Evolutionary conservation across 2,329 filamentous ascomycete genomes (phyloP), one percentile per base, ranked within the genome.

Genomic region (Malbranchea cinnamomea): DNA sequence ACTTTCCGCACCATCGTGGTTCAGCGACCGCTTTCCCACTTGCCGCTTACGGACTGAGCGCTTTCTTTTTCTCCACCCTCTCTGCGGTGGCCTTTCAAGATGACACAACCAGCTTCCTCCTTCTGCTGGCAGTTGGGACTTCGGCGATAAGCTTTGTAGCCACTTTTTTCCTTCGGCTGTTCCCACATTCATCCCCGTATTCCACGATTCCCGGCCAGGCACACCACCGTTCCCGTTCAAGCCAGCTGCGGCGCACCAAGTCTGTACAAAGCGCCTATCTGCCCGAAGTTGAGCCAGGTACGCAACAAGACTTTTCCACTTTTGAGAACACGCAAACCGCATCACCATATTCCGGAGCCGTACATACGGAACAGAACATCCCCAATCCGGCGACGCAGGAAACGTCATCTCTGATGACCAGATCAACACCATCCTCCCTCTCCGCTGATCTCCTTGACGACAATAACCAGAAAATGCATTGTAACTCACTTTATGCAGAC

Each of bases 11-110:
- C 35, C 78, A 92, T 50, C 73, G 89, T 39, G 89, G 89, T 32
- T 93, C 87, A 3, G 89, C 89, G 4, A 95, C 89, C 4, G 85
- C 85, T 1, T 89, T 95, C 44, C 87, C 89, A 4, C 58, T 95
- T 33, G 82, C 89, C 33, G 85, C 82, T 3, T 95, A 95, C 49
- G 89, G 89, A 3, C 60, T 98, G 34, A 94, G 85, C 50, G 89
- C 89, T 32, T 89, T 98, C 57, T 92, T 95, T 62, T 98, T 94
- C 59, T 87, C 89, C 1, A 66, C 76, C 2, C 57, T 91, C 19
- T 81, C 83, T 13, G 71, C 73, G 11, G 49, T 91, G 26, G 60
- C 82, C 23, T 85, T 93, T 48, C 80, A 82, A 2, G 82, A 83
- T 22, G 74, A 91, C 45, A 89, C 84, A 1, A 77, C 78, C 32